Base-by-base conservation (phyloP, 164 flowering plant species). In the Litsea cubeba region DNA sequence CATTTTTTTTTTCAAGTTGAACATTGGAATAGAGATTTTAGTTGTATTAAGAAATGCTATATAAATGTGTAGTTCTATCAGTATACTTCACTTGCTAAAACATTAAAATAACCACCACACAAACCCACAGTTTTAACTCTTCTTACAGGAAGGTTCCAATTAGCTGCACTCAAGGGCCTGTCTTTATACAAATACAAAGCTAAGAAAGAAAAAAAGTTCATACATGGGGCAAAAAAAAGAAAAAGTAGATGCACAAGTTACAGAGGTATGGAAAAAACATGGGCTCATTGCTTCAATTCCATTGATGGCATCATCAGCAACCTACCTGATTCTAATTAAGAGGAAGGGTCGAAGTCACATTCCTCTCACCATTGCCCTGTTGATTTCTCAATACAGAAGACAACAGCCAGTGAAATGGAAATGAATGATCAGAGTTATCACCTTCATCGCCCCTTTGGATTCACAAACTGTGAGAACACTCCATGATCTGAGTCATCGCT, bases 371-470 rank as follows among this genome's bases (percentile, higher is more conserved):
- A 23, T 23, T 22, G 14, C 28, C 46, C 2, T 65, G n/a, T 65
- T 65, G 69, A n/a, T 20, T 40, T 18, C 32, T 46, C 54, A n/a
- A 35, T 68, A 20, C 12, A 68, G 6, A n/a, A 18, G 3, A 3
- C 70, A 32, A 35, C 12, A 63, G 18, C 40, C 15, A 28, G 40
- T 12, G 7, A 25, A 32, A 12, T 3, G 14, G 28, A 60, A 54
- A 65, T 40, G 11, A 40, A 40, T 40, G 46, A 40, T 40, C 46
- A 40, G 46, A 40, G 11, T 7, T 7, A 40, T 40, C 24, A 64
- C 60, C 18, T 70, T 87, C 75, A 88, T 79, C 91, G 82, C 22
- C 88, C 87, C 69, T 71, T 78, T 57, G 84, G 84, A 74, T 83
- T 79, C 26, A 83, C 69, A 3, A 85, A 58, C 79, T 85, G 90